Percentiles rank a stretch among this genome's conserved stretches.
Conservation (phyloP, 768 basidiomycete species). For the Panaeolus papilionaceus region DNA sequence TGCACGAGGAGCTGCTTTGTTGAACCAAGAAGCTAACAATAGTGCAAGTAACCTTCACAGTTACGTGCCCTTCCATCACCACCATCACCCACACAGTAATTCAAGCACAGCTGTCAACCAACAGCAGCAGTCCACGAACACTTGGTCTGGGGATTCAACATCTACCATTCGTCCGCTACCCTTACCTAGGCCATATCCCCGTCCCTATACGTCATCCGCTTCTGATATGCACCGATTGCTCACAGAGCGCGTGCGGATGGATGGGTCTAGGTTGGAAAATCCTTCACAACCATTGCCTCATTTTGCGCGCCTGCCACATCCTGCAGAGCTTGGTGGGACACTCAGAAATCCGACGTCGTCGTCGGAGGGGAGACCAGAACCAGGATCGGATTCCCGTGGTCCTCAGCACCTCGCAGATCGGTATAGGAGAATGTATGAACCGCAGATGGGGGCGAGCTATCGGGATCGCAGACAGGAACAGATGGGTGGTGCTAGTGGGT, state of each 20-base stretch:
- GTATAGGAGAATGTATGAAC: not conserved
- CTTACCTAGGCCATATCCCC: slow-evolving; percentile 3
- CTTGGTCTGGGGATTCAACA: slow-evolving; percentile 8
- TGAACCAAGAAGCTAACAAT: slow-evolving; percentile 12
- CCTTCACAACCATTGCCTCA: slow-evolving; percentile 14
- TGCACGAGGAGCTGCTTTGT: slow-evolving; percentile 8
- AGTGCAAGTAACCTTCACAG: slow-evolving; percentile 5
- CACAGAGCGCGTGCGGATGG: slow-evolving; percentile 32
- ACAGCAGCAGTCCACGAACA: not conserved
- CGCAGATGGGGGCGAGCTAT: not conserved
- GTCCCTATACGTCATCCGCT: slow-evolving; percentile 16
- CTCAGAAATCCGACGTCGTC: slow-evolving; percentile 35
- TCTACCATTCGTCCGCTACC: slow-evolving; percentile 6
- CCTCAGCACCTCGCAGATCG: not conserved
- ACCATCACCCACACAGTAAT: slow-evolving; percentile 5
- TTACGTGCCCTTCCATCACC: slow-evolving; percentile 2
- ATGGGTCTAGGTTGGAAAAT: slow-evolving; percentile 34
- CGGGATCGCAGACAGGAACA: not conserved
- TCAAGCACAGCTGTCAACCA: slow-evolving; percentile 1
- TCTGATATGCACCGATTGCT: slow-evolving; percentile 29
- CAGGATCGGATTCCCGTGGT: not conserved
- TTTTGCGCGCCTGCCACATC: slow-evolving; percentile 1
- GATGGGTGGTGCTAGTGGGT: not conserved
- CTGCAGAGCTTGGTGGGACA: slow-evolving; percentile 12
- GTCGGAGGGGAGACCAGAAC: slow-evolving; percentile 25